phyloP scores from a whole-genome alignment of 805 yeast species.

The Yarrowia yakushimensis region DNA sequence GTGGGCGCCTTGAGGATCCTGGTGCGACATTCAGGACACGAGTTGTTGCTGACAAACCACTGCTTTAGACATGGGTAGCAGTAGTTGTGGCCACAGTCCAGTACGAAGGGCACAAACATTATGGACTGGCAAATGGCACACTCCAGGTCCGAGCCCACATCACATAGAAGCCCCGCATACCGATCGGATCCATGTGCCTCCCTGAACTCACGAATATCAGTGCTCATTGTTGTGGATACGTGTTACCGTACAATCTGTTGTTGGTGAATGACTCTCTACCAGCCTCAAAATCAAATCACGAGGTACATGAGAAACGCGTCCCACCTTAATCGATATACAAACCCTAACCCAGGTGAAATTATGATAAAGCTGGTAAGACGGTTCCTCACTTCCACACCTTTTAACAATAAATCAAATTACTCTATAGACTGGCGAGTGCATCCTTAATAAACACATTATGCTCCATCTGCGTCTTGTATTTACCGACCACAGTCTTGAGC shows the following conservation, averaged over 20 bases:
- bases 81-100: conserved; percentile 63
- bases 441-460: conserved; percentile 4
- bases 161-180: neutral
- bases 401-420: neutral
- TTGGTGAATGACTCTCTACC: neutral
- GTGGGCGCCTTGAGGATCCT: neutral
- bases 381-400: no score
- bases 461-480: conserved; percentile 11
- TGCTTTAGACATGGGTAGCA: conserved; percentile 46
- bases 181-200: neutral
- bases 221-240: neutral
- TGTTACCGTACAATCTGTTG: neutral
- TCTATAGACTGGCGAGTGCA: conserved; percentile 4
- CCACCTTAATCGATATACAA: neutral
- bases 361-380: neutral
- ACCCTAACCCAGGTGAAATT: neutral
- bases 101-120: conserved; percentile 55
- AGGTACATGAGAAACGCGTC: neutral
- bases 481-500: neutral
- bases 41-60: conserved; percentile 35
- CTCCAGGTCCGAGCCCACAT: neutral
- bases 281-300: neutral
- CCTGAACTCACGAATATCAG: neutral
- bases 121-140: conserved; percentile 62
- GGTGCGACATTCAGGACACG: conserved; percentile 33